phyloP scores from a whole-genome alignment of 1,284 basidiomycete genomes.

The Moniliophthora roreri region DNA sequence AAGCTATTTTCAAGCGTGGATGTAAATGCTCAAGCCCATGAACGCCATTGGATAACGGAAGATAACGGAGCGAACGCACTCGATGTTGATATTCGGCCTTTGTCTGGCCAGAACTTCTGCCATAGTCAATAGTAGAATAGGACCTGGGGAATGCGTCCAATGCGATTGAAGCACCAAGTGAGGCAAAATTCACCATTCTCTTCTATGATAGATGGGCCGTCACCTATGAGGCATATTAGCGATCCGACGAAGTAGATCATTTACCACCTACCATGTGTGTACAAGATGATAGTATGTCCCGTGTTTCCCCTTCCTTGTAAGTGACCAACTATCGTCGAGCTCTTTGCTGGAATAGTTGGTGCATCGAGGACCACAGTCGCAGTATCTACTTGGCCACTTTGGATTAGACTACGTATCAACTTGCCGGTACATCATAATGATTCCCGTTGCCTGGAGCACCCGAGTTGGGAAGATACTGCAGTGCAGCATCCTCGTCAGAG shows the following conservation, averaged over 20 bases:
- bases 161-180: not conserved
- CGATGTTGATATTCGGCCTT: conserved; percentile 23
- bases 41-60: no score
- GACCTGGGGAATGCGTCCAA: conserved; percentile 18
- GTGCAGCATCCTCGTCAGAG: conserved; percentile 27
- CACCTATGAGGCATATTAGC: conserved; percentile 17
- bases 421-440: conserved; percentile 27
- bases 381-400: conserved; percentile 17
- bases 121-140: conserved; percentile 27
- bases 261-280: conserved; percentile 25
- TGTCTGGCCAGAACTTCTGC: conserved; percentile 27
- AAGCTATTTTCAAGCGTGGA: conserved; percentile 18
- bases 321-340: conserved; percentile 26
- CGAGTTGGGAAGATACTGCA: conserved; percentile 29
- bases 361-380: conserved; percentile 28
- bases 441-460: conserved; percentile 23
- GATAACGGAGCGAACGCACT: conserved; percentile 23
- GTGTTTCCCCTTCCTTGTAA: conserved; percentile 19
- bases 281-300: conserved; percentile 24
- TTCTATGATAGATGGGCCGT: conserved; percentile 29
- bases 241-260: not conserved
- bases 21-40: no score
- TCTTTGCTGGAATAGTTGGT: conserved; percentile 20
- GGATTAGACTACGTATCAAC: conserved; percentile 22
- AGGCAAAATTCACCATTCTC: conserved; percentile 23